These are phyloP conservation scores for Naganishia antarctica DNA, from an alignment of 768 basidiomycete genomes.

Conservation along the genomic window DNA sequence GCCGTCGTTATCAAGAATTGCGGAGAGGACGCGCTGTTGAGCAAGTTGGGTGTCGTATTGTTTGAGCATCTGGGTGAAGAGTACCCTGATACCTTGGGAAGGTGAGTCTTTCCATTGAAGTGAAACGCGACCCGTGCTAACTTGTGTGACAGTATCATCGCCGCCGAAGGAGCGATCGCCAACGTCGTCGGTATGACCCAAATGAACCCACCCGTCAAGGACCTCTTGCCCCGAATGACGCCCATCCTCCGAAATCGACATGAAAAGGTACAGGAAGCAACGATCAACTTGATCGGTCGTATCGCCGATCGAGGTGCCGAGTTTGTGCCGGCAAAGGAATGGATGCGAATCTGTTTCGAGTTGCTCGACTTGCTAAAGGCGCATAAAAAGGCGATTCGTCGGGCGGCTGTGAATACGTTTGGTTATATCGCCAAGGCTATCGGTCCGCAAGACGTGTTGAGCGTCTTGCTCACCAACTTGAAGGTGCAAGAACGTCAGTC, in stretches of 20 bases:
- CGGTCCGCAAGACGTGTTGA: slow-evolving; percentile 96
- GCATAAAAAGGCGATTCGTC: slow-evolving; percentile 97
- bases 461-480: slow-evolving; percentile 89
- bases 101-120: slow-evolving; percentile 42
- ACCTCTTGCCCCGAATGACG: slow-evolving; percentile 98
- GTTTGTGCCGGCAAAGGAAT: slow-evolving; percentile 95
- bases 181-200: slow-evolving; percentile 99
- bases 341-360: slow-evolving; percentile 99
- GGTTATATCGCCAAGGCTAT: slow-evolving; percentile 99
- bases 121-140: neutral
- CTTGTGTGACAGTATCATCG: slow-evolving; percentile 73
- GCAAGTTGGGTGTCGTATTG: slow-evolving; percentile 90
- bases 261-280: slow-evolving; percentile 98
- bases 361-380: slow-evolving; percentile 93
- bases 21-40: slow-evolving; percentile 89
- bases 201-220: slow-evolving; percentile 99
- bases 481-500: slow-evolving; percentile 98
- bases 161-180: slow-evolving; percentile 95
- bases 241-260: slow-evolving; percentile 99
- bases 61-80: slow-evolving; percentile 99
- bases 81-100: slow-evolving; percentile 94
- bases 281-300: slow-evolving; percentile 98
- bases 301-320: slow-evolving; percentile 99
- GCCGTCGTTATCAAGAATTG: slow-evolving; percentile 98
- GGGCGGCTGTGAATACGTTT: slow-evolving; percentile 98